Base-by-base conservation (phyloP, 140 eudicot species). In the Oenanthe javanica region DNA sequence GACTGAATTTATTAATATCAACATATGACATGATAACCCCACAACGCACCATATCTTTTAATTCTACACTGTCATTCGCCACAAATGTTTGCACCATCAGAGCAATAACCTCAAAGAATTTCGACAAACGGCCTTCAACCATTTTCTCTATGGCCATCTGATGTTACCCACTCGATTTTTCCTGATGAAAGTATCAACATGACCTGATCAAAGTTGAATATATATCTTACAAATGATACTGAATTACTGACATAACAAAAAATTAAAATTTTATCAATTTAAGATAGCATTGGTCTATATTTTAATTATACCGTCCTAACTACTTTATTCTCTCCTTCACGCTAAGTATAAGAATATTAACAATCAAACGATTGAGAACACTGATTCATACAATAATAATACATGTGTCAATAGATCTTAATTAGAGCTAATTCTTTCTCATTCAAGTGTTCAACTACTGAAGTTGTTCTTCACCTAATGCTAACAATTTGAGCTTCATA, bases 51-150 rank as follows among this genome's bases (percentile, higher is more conserved):
- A 64, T 70, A 94, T 97, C 98, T 89, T 90, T 15, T 92, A 90
- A 72, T 79, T 87, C 10, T 31, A 88, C 45, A 0, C 91, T 36
- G 74, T 94, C 94, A 42, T 94, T 85, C 45, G 90, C 89, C 31
- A 94, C 75, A 80, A 90, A 91, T 79, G 92, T 94, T 84, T 94
- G 98, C 91, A 92, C 98, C 97, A 92, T 82, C 5, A 94, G 84
- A 83, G 89, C 96, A 72, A 92, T 97, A 80, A 92, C 98, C 88
- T 94, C 97, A 77, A 76, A 92, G 82, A 89, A 94, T 84, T 94
- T 94, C 80, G 97, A 85, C 83, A 92, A 72, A 79, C 98, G 93
- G 14, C 98, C 98, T 90, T 94, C 97, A 45, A 94, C 89, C 96
- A 94, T 94, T 83, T 94, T 94, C 46, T 94, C 98, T 78, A 90